phyloP scores from a whole-genome alignment of 2,329 filamentous ascomycete genomes.

The Claviceps quebecensis region DNA sequence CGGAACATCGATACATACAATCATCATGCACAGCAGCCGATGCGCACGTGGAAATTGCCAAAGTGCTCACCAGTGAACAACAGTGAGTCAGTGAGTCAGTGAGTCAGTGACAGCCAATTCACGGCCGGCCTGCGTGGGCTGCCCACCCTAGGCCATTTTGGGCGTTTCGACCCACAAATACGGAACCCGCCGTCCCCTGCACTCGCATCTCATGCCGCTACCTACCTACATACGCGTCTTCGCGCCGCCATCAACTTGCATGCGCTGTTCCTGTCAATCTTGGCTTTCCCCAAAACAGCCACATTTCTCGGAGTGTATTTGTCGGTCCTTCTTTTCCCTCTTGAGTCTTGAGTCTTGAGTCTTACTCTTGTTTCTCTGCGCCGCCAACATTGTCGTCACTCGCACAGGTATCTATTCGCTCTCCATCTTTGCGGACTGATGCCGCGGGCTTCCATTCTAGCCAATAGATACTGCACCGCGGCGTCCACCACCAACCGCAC shows the following conservation, averaged over 20 bases:
- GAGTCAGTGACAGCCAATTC: too few relatives aligned
- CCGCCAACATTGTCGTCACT: background rate
- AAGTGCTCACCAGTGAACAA: too few relatives aligned
- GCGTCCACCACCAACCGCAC: background rate
- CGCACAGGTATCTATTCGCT: too few relatives aligned
- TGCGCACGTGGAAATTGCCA: too few relatives aligned
- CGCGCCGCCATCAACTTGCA: constrained; percentile 5
- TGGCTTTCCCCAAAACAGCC: background rate
- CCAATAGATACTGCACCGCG: background rate
- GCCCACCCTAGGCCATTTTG: constrained; percentile 14
- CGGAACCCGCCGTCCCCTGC: constrained; percentile 1
- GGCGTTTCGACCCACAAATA: constrained; percentile 13
- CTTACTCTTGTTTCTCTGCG: background rate
- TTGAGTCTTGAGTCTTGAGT: too few relatives aligned
- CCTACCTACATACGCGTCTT: constrained; percentile 14
- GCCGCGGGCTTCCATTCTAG: background rate
- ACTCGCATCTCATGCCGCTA: constrained; percentile 3
- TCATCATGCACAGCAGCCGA: too few relatives aligned
- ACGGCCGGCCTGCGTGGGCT: too few relatives aligned
- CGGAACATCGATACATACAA: too few relatives aligned
- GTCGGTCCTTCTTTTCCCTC: background rate
- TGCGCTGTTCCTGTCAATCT: constrained; percentile 1
- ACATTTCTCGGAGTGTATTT: background rate
- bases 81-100: too few relatives aligned
- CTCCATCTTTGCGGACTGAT: background rate